phyloP scores from a whole-genome alignment of 306 rosid genomes.

The Adenanthera pavonina region DNA sequence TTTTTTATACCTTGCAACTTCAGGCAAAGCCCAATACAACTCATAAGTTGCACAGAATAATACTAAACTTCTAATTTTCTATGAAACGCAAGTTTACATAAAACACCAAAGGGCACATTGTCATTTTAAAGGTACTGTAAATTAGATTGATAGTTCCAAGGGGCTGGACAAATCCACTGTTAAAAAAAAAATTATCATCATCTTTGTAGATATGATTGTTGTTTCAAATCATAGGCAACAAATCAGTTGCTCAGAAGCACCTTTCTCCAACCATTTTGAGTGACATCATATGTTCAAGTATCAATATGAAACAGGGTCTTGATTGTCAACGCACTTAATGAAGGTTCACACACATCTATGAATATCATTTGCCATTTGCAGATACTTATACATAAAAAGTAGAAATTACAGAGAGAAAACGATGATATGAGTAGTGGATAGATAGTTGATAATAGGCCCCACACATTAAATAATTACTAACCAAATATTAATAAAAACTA shows the following conservation, averaged over 20 bases:
- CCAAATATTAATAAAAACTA: slow-evolving; percentile 4
- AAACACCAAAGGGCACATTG: slow-evolving; percentile 8
- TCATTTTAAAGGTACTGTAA: slow-evolving; percentile 3
- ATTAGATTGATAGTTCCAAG: neutral
- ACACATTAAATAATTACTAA: neutral
- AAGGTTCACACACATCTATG: neutral
- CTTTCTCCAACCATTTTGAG: slow-evolving; percentile 9
- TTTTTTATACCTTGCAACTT: slow-evolving; percentile 30
- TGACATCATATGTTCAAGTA: neutral
- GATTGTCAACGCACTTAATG: neutral
- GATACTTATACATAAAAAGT: neutral
- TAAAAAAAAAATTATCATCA: neutral
- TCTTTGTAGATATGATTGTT: neutral
- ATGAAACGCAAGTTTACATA: neutral
- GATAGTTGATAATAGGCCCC: neutral
- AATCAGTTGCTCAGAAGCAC: neutral
- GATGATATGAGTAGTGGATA: neutral
- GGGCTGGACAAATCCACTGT: neutral
- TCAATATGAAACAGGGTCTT: neutral
- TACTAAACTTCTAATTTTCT: slow-evolving; percentile 24
- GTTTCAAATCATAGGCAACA: slow-evolving; percentile 10
- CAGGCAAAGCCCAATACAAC: slow-evolving; percentile 8
- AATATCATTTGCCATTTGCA: neutral
- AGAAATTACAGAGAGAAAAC: neutral
- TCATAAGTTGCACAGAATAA: slow-evolving; percentile 9